Percentiles rank a stretch among this genome's conserved stretches.
Conservation (phyloP, 148 eudicot genomes). For the Chenopodium album region DNA sequence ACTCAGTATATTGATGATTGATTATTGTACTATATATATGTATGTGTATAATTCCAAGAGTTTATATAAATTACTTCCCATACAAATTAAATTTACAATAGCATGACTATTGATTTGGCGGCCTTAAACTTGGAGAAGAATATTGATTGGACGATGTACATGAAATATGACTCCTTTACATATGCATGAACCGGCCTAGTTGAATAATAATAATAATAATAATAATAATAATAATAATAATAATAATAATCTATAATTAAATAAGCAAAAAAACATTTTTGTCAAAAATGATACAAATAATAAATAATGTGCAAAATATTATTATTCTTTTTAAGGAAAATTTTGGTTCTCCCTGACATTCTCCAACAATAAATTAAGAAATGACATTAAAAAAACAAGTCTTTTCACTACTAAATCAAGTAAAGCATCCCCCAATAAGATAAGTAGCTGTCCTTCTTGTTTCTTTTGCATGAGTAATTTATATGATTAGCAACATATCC, state of each 20-base stretch:
- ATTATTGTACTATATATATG: too few species aligned
- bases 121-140: not conserved
- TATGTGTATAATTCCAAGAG: too few species aligned
- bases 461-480: constrained; percentile 14
- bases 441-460: constrained; percentile 25
- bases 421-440: constrained; percentile 23
- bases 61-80: too few species aligned
- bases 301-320: not conserved
- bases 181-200: not conserved
- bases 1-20: too few species aligned
- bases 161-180: not conserved
- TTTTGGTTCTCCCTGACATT: constrained; percentile 20
- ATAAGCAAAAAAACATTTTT: not conserved
- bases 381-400: constrained; percentile 6
- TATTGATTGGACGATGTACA: not conserved
- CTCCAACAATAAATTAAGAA: constrained; percentile 11
- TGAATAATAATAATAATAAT: too few species aligned
- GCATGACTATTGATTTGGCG: not conserved
- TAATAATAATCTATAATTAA: too few species aligned
- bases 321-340: constrained; percentile 10
- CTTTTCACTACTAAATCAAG: constrained; percentile 26
- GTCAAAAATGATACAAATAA: not conserved
- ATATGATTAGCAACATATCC: constrained; percentile 21
- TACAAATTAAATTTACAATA: not conserved
- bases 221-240: too few species aligned